Evolutionary conservation across 2,329 filamentous ascomycete species (phyloP), one percentile per base, ranked within the genome.

Genomic region (Colletotrichum incanum): DNA sequence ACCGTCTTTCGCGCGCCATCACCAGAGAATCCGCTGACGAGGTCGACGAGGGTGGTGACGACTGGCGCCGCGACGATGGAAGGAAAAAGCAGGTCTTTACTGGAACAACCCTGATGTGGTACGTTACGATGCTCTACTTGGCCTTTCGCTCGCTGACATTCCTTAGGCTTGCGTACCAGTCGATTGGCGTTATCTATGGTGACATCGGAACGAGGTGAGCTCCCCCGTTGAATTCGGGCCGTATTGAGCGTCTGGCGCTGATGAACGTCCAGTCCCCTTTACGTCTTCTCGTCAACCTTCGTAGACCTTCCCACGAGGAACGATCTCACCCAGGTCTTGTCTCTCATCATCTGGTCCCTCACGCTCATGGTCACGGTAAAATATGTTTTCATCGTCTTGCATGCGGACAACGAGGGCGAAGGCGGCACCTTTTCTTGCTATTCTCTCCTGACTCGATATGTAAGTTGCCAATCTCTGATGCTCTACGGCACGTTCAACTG

Each of bases 231-330:
- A 16, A 5, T 7, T 26, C 5, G 8, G 20, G 28, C 16, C 8
- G 56, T 20, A 9, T 0, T 8, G 2, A 28, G 16, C 9, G 14
- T 5, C 1, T 6, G 23, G 7, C 6, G 60, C 34, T 34, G n/a
- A 62, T 18, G 18, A 5, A 39, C 23, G 34, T 67, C 12, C 0
- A 90, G 87, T 72, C 91, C 91, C n/a, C 87, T 93, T 23, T 93
- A 93, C 76, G 91, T 93, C 23, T 93, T 84, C 79, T 93, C 91
- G 23, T 91, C 89, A n/a, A 92, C 90, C 0, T 93, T 93, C 76
- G 83, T 85, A 34, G 80, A 82, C 3, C 81, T 86, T 20, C 91
- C 91, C 0, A 84, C 81, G 8, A 87, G 87, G 75, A 84, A 88
- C 28, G 89, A 92, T 75, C 83, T 93, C 3, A 83, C 93, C 56